A percentile compares a stretch with the other conserved stretches of the same genome.
Conservation (phyloP, 768 basidiomycete genomes). For the Boletellus ananiceps region DNA sequence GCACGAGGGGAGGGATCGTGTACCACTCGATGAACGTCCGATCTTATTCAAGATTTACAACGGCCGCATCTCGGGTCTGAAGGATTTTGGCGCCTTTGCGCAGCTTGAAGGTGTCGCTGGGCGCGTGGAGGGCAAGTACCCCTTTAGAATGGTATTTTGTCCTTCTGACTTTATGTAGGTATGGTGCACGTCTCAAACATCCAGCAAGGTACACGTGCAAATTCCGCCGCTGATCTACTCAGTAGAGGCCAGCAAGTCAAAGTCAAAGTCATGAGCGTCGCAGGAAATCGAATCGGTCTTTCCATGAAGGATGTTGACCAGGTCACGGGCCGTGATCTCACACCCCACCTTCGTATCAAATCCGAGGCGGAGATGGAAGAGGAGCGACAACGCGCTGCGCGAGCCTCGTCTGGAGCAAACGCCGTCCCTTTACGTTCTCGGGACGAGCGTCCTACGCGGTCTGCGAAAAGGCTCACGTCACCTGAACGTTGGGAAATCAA, state of each 20-base stretch:
- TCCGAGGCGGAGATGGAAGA: conserved; percentile 92
- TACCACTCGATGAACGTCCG: conserved; percentile 68
- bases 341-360: conserved; percentile 91
- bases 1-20: conserved; percentile 35
- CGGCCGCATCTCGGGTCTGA: conserved; percentile 78
- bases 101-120: conserved; percentile 82
- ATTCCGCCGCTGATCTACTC: conserved; percentile 82
- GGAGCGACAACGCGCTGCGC: conserved; percentile 58
- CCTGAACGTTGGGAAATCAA: conserved; percentile 99
- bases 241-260: conserved; percentile 83
- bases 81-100: conserved; percentile 96
- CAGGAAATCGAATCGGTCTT: conserved; percentile 73
- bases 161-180: conserved; percentile 46
- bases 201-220: conserved; percentile 77
- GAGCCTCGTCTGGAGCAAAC: conserved; percentile 78
- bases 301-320: conserved; percentile 99
- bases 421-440: conserved; percentile 69
- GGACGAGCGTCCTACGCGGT: conserved; percentile 52
- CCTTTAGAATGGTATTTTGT: neutral
- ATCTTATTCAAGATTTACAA: conserved; percentile 93
- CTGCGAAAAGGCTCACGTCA: conserved; percentile 86
- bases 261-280: conserved; percentile 94
- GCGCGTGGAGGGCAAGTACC: conserved; percentile 78
- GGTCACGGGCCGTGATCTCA: conserved; percentile 79
- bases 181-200: conserved; percentile 97